Conservation (phyloP, 2,329 filamentous ascomycete genomes). For the Phoma sp. region DNA sequence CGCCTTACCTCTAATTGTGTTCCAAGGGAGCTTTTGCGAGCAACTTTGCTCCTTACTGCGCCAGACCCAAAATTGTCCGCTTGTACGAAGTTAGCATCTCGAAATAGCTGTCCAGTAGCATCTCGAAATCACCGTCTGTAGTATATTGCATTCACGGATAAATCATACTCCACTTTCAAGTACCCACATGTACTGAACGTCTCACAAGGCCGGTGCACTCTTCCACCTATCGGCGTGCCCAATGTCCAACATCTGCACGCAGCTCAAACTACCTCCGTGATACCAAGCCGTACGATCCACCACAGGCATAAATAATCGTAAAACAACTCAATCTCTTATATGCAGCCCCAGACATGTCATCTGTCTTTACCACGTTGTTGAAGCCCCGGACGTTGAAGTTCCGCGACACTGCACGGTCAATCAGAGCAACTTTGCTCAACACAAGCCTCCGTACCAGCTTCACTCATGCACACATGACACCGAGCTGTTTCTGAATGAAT, state of each 20-base stretch:
- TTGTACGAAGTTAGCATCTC: neutral
- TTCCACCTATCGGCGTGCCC: constrained; percentile 9
- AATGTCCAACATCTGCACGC: constrained; percentile 5
- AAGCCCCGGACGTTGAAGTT: neutral
- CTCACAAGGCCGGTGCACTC: neutral
- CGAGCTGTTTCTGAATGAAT: neutral
- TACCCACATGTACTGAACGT: constrained; percentile 1
- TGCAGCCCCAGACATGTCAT: constrained; percentile 18
- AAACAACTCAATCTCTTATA: neutral
- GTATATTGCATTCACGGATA: too few relatives aligned
- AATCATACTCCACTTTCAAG: too few relatives aligned
- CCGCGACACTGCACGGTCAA: constrained; percentile 10
- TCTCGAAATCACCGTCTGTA: too few relatives aligned
- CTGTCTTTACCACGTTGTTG: constrained; percentile 21
- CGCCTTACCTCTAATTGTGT: constrained; percentile 8
- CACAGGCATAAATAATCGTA: constrained; percentile 1
- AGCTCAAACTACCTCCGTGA: neutral
- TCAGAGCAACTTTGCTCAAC: constrained; percentile 3
- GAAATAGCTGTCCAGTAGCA: neutral
- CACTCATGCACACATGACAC: constrained; percentile 8
- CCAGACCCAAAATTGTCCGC: neutral
- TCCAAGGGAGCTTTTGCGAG: neutral
- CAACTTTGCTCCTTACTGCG: neutral
- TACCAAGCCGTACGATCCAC: constrained; percentile 1
- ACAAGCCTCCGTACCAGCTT: constrained; percentile 5